Conservation (phyloP, 129 eudicot genomes). For the Gnaphalium uliginosum region DNA sequence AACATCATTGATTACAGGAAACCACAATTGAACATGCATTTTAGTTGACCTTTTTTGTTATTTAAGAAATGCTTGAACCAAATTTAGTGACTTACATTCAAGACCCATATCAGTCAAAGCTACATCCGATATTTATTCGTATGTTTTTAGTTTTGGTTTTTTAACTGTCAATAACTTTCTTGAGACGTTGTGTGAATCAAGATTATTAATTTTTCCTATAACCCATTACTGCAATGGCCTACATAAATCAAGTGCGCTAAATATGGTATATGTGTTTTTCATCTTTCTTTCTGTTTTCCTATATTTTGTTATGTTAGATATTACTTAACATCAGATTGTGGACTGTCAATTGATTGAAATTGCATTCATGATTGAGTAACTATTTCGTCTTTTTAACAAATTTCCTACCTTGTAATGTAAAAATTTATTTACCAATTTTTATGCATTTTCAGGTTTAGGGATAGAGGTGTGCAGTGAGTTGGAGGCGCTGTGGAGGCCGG, state of each 20-base stretch:
- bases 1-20: not conserved
- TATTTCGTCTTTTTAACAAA: not conserved
- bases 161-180: not conserved
- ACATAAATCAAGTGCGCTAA: not conserved
- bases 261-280: conserved; percentile 3
- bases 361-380: not conserved
- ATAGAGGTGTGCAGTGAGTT: not conserved
- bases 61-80: conserved; percentile 1
- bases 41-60: not conserved
- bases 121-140: not conserved
- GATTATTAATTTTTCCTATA: not conserved
- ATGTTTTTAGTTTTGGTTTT: not conserved
- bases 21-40: conserved; percentile 6
- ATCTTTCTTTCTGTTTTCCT: not conserved
- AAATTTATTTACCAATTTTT: not conserved
- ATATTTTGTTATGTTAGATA: not conserved
- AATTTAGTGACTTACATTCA: not conserved
- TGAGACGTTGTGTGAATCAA: not conserved
- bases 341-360: not conserved
- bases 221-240: not conserved
- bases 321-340: not conserved
- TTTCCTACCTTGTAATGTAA: not conserved
- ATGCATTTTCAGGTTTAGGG: not conserved
- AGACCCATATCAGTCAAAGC: not conserved
- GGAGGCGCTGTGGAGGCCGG: not conserved